These are phyloP conservation scores for Macrotyloma uniflorum DNA, from an alignment of 306 rosid species.

Conservation along the genomic window DNA sequence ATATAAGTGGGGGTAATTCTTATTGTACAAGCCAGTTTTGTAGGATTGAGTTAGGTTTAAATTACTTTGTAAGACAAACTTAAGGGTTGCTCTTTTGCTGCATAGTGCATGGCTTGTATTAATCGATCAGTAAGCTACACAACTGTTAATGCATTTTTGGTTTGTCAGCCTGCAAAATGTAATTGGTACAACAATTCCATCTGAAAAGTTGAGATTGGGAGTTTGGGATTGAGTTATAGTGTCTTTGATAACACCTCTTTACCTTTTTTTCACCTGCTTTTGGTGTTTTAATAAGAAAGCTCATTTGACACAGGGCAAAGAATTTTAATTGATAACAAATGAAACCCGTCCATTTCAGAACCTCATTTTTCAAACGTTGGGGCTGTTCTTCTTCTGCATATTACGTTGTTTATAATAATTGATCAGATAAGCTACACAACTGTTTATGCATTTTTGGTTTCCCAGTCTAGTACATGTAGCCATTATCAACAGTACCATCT, in stretches of 20 bases:
- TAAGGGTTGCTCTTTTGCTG: slow-evolving; percentile 8
- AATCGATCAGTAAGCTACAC: slow-evolving; percentile 26
- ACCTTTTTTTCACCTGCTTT: slow-evolving; percentile 25
- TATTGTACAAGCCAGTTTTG: no score
- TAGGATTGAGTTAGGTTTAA: no score
- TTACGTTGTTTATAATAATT: slow-evolving; percentile 7
- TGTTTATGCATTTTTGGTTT: slow-evolving; percentile 27
- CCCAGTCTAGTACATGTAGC: slow-evolving; percentile 19
- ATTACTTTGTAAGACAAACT: neutral
- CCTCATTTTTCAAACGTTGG: neutral
- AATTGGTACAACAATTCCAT: slow-evolving; percentile 19
- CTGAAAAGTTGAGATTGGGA: slow-evolving; percentile 27
- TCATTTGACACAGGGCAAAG: slow-evolving; percentile 21
- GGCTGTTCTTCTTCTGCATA: slow-evolving; percentile 1
- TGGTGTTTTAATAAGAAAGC: slow-evolving; percentile 28
- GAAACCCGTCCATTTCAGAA: neutral
- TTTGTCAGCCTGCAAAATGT: slow-evolving; percentile 25
- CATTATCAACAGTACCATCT: slow-evolving; percentile 8
- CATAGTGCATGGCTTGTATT: slow-evolving; percentile 28
- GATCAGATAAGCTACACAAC: slow-evolving; percentile 18
- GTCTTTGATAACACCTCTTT: slow-evolving; percentile 4
- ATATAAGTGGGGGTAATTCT: no score
- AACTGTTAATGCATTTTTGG: slow-evolving; percentile 22
- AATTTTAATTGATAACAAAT: slow-evolving; percentile 25
- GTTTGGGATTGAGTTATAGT: slow-evolving; percentile 3